Percentiles rank a stretch among this genome's conserved stretches.
Evolutionary conservation across 257 asterid species (phyloP).

Genomic region (Dorcoceras hygrometricum): DNA sequence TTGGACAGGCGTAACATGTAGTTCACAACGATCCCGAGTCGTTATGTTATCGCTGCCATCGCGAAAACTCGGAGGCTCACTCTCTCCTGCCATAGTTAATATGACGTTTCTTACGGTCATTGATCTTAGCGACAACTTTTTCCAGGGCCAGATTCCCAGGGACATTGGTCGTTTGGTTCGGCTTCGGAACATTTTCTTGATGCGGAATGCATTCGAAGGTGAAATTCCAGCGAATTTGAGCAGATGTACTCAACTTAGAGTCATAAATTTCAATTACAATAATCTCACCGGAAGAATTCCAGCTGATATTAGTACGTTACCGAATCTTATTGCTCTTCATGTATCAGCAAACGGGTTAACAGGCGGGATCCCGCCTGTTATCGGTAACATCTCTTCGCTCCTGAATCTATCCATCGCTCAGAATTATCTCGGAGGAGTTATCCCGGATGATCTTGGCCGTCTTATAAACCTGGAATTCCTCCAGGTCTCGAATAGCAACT

Average conservation of each 20-base stretch:
- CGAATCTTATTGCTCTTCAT: constrained; percentile 20
- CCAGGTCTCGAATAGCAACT: constrained; percentile 9
- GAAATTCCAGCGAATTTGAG: constrained; percentile 24
- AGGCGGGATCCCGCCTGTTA: constrained; percentile 20
- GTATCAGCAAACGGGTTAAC: constrained; percentile 16
- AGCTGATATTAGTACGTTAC: constrained; percentile 7
- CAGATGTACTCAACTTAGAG: constrained; percentile 8
- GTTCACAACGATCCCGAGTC: neutral
- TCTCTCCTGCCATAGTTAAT: constrained; percentile 21
- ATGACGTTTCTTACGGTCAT: constrained; percentile 20
- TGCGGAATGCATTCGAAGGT: constrained; percentile 7
- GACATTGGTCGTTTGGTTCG: constrained; percentile 17
- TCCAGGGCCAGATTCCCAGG: constrained; percentile 12
- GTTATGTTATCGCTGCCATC: constrained; percentile 12
- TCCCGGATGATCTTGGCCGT: constrained; percentile 26
- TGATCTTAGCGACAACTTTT: constrained; percentile 12
- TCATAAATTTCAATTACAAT: constrained; percentile 18
- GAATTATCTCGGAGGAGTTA: constrained; percentile 16
- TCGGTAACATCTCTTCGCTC: constrained; percentile 24
- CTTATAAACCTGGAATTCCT: constrained; percentile 16
- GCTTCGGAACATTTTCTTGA: neutral
- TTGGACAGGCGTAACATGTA: constrained; percentile 26
- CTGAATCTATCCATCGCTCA: constrained; percentile 17
- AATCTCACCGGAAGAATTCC: constrained; percentile 19
- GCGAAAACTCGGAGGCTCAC: constrained; percentile 16